These are phyloP conservation scores for Globisporangium perplexum DNA, from an alignment of 352 stramenopile species.

Conservation along the genomic window DNA sequence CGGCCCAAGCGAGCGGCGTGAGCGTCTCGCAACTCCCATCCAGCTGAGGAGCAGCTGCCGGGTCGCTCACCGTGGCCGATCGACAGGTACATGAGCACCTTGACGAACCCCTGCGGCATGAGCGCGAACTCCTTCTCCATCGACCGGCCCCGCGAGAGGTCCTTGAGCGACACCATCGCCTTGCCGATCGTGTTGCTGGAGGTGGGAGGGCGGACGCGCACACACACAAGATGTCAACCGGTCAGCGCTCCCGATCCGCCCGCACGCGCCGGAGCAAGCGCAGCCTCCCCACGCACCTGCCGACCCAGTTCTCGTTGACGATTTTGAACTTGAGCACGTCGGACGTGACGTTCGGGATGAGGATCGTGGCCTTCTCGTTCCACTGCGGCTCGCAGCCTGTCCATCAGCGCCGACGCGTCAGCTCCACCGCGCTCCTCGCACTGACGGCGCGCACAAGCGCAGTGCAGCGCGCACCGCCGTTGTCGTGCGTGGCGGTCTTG, in stretches of 20 bases:
- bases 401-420: neutral
- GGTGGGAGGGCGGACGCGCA: neutral
- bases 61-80: conserved; percentile 42
- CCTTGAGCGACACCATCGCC: conserved; percentile 55
- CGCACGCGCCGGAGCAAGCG: neutral
- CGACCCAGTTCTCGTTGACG: conserved; percentile 77
- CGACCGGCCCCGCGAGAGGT: conserved; percentile 62
- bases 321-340: conserved; percentile 67
- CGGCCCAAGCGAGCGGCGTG: neutral
- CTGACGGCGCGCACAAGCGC: too few relatives aligned
- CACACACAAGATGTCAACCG: conserved; percentile 1
- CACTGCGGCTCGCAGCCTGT: conserved; percentile 54
- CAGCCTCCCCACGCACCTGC: conserved; percentile 43
- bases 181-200: conserved; percentile 65
- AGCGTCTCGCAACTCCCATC: neutral
- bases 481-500: conserved; percentile 70
- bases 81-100: conserved; percentile 65
- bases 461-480: conserved; percentile 34
- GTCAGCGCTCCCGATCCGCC: too few relatives aligned
- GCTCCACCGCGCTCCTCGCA: neutral
- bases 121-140: conserved; percentile 81
- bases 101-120: conserved; percentile 61
- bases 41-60: neutral
- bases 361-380: conserved; percentile 71
- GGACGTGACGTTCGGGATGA: conserved; percentile 60